These are phyloP conservation scores for Globisporangium nagaii DNA, from an alignment of 352 stramenopile genomes.

Conservation along the genomic window DNA sequence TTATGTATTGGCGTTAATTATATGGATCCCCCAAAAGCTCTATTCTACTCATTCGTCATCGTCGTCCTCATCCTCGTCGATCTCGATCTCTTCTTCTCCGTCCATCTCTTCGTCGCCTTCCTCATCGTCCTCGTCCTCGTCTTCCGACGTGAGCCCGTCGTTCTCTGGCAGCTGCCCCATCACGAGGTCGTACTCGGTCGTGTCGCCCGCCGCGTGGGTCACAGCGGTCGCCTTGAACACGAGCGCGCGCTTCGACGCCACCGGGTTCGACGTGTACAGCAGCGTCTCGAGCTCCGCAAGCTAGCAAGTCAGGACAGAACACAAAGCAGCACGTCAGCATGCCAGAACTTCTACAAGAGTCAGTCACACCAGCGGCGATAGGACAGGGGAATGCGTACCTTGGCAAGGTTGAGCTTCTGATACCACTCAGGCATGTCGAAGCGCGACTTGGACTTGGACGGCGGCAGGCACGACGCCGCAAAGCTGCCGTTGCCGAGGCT, in stretches of 20 bases:
- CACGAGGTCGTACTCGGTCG: constrained; percentile 78
- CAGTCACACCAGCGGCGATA: too few species aligned
- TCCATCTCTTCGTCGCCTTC: constrained; percentile 27
- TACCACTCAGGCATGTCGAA: constrained; percentile 75
- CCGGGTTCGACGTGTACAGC: constrained; percentile 59
- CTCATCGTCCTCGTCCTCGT: constrained; percentile 51
- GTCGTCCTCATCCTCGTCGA: constrained; percentile 30
- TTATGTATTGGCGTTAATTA: constrained; percentile 7
- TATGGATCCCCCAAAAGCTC: constrained; percentile 3
- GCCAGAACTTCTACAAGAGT: too few species aligned
- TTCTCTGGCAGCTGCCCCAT: constrained; percentile 76
- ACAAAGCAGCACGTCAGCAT: not conserved
- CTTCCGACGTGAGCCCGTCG: constrained; percentile 66
- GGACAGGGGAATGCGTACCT: constrained; percentile 29
- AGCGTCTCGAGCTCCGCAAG: constrained; percentile 41
- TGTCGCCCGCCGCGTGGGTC: constrained; percentile 58
- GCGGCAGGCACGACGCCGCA: constrained; percentile 54
- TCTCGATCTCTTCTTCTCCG: constrained; percentile 30
- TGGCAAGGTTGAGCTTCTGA: constrained; percentile 41
- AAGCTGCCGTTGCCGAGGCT: constrained; percentile 59
- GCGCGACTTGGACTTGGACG: constrained; percentile 76
- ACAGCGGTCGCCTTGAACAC: constrained; percentile 41
- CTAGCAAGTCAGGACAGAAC: constrained; percentile 16
- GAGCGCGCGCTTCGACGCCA: constrained; percentile 48
- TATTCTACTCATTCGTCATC: constrained; percentile 33